Base-by-base conservation (phyloP, 257 asterid genomes). In the Lycium barbarum region DNA sequence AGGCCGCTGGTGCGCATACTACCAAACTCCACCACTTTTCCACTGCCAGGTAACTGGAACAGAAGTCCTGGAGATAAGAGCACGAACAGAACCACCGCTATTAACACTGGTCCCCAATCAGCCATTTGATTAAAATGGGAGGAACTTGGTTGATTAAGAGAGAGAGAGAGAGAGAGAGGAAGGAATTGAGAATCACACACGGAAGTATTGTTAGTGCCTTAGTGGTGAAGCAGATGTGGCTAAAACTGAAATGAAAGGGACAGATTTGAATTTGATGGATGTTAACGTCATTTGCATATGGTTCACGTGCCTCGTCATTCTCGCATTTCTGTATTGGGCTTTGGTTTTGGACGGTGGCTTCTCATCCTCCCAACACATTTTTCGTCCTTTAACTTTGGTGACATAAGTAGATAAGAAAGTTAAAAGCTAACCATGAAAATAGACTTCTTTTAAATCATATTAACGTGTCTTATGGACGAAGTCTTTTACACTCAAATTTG, bases 1-100 rank as follows among this genome's bases (percentile, higher is more conserved):
- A 0, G 63, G 58, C 63, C 63, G 63, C 82, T 76, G 0, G 82
- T 76, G 22, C 51, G 82, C 82, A 76, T 76, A 17, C 82, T 63
- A 3, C 82, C 82, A 45, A 76, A 76, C 63, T 76, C 82, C 63
- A 76, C 82, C 22, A 76, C 82, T 51, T 13, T 76, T 22, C 82
- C 82, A 6, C 63, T 63, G 63, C 82, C 61, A 2, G 82, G 82
- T 3, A 76, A 51, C 47, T 76, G 63, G 20, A 76, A 76, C 63
- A 76, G 40, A 11, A 76, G 63, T 22, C 82, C 82, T 6, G 82
- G 82, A 11, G 82, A 51, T 76, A 76, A 26, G 0, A 76, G 82
- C 22, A 76, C 82, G 82, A 76, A 76, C 63, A 76, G 47, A 3
- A 76, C 82, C 82, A 76, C 82, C 14, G 82, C 82, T 76, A 76